Evolutionary conservation across 768 basidiomycete genomes (phyloP), one percentile per base, ranked within the genome.

Genomic region (Cytidiella melzeri): DNA sequence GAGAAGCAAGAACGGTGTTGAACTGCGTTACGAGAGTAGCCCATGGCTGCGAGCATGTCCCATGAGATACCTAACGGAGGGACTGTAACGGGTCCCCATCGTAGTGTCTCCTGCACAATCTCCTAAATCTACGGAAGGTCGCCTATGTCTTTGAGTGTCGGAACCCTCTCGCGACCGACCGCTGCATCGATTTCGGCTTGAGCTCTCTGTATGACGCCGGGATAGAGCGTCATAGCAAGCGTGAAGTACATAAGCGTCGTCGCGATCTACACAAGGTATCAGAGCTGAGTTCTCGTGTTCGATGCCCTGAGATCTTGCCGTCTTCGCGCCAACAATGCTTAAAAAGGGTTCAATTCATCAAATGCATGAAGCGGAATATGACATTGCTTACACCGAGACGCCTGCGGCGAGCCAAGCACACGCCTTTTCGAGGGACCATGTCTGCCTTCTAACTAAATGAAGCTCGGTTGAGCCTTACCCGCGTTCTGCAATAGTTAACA

Each of bases 311-410:
- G 53, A 36, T 63, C 51, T 61, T 59, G n/a, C 48, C 61, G 39
- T 59, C 36, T 60, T 71, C 65, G 9, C 75, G 76, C 12, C 64
- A 58, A 51, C 73, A 73, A 27, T 73, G 69, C 37, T 72, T 70
- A 10, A n/a, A 69, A 69, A 37, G 69, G 61, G 5, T 65, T 62
- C 6, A 71, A 70, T 4, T 66, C 61, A 6, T 73, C 69, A 40
- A n/a, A n/a, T n/a, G n/a, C n/a, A n/a, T n/a, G n/a, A n/a, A n/a
- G n/a, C n/a, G n/a, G n/a, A n/a, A n/a, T n/a, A n/a, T n/a, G n/a
- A n/a, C 7, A 34, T 15, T 7, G 30, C 30, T 34, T 34, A 34
- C 30, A 34, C 9, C 15, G 15, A 34, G 30, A 34, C n/a, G n/a
- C n/a, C 7, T 34, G 7, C 30, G 15, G 30, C 15, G 30, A 34